A percentile compares a stretch with the other conserved stretches of the same genome.
phyloP scores from a whole-genome alignment of 2,329 filamentous ascomycete species.

The Aspergillus persii region DNA sequence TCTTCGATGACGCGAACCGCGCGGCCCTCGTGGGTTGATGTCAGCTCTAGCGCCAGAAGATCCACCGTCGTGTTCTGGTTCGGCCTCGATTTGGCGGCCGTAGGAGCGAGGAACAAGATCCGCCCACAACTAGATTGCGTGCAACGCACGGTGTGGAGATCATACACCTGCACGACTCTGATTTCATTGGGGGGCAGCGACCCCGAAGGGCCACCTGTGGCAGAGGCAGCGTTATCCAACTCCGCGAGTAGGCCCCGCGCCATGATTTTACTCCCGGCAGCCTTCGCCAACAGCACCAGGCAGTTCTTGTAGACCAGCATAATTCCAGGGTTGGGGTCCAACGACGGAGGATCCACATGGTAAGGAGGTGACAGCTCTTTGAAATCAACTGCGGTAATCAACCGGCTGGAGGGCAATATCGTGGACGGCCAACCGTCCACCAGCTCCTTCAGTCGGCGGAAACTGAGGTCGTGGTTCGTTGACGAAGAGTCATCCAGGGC shows the following conservation, averaged over 20 bases:
- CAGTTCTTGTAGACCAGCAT: conserved; percentile 83
- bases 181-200: conserved; percentile 59
- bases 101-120: conserved; percentile 37
- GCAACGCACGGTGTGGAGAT: conserved; percentile 68
- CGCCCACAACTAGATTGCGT: conserved; percentile 47
- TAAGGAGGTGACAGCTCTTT: conserved; percentile 75
- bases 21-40: conserved; percentile 74
- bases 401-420: conserved; percentile 70
- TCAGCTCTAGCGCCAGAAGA: conserved; percentile 67
- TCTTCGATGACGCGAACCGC: conserved; percentile 78
- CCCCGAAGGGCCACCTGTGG: conserved; percentile 32
- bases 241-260: conserved; percentile 79
- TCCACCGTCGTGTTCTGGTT: conserved; percentile 33
- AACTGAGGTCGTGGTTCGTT: conserved; percentile 68
- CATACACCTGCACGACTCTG: conserved; percentile 70
- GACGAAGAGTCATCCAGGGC: conserved; percentile 74
- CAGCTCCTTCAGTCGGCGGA: conserved; percentile 71
- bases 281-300: conserved; percentile 73
- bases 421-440: conserved; percentile 73
- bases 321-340: conserved; percentile 60
- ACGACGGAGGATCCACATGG: conserved; percentile 42
- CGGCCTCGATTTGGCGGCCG: conserved; percentile 20
- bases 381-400: conserved; percentile 79
- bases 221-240: conserved; percentile 73
- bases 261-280: conserved; percentile 59